Conservation (phyloP, 768 basidiomycete species). For the Megacollybia marginata region DNA sequence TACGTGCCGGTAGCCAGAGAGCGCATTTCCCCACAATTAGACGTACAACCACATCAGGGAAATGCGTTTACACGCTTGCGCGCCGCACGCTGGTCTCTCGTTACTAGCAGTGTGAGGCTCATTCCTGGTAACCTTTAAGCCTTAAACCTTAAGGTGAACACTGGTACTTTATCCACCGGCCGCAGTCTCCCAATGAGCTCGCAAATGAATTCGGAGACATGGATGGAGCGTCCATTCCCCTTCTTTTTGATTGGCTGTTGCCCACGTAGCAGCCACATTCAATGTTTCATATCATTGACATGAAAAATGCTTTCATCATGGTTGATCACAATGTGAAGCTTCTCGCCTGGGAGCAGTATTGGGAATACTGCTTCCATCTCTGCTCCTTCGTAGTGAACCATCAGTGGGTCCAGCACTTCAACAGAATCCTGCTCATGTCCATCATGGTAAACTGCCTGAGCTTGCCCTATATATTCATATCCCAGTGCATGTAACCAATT, state of each 20-base stretch:
- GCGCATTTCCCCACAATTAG: no score
- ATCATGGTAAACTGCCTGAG: constrained; percentile 14
- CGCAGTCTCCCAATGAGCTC: constrained; percentile 10
- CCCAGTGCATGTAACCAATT: constrained; percentile 10
- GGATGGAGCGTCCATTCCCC: constrained; percentile 11
- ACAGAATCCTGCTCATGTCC: constrained; percentile 14
- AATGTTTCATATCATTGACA: no score
- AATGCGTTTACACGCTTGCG: no score
- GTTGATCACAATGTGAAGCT: constrained; percentile 8
- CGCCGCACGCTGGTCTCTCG: no score
- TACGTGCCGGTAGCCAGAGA: no score
- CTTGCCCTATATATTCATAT: constrained; percentile 1
- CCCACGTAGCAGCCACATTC: constrained; percentile 10
- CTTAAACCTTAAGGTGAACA: no score
- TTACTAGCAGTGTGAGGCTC: no score
- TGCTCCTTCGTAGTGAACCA: not conserved
- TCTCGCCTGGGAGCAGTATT: constrained; percentile 6
- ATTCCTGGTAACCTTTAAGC: no score
- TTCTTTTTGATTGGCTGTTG: no score
- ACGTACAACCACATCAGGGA: no score
- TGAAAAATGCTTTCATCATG: constrained; percentile 15
- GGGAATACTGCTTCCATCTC: constrained; percentile 6
- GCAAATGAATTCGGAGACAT: constrained; percentile 13
- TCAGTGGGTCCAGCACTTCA: not conserved
- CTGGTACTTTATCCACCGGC: constrained; percentile 7